A percentile compares a stretch with the other conserved stretches of the same genome.
These are phyloP conservation scores for Hapsidospora chrysogenum DNA, from an alignment of 495 filamentous ascomycete genomes.

Conservation along the genomic window DNA sequence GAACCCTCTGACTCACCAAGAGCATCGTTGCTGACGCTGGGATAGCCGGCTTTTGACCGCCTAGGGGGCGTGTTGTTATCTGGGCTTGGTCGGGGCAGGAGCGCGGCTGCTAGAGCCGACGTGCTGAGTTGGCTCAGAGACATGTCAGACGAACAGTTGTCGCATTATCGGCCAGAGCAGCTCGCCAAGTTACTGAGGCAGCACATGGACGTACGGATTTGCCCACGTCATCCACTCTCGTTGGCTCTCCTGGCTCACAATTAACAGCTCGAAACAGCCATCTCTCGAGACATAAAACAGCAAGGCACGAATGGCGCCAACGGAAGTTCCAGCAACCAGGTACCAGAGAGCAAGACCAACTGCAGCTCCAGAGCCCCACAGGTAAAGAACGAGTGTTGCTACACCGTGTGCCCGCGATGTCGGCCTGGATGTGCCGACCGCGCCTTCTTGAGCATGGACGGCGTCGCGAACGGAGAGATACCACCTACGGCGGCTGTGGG, in stretches of 20 bases:
- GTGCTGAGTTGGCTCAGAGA: conserved; percentile 26
- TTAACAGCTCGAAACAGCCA: conserved; percentile 10
- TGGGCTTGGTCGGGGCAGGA: no score
- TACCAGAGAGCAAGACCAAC: background rate
- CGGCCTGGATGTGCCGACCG: conserved; percentile 24
- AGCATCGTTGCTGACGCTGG: no score
- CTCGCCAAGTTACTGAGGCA: conserved; percentile 21
- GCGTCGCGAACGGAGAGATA: conserved; percentile 25
- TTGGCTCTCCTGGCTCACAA: background rate
- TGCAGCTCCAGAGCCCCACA: background rate
- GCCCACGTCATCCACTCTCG: background rate
- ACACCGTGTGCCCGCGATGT: conserved; percentile 34
- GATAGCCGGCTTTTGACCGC: no score
- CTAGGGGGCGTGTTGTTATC: no score
- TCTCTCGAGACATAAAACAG: no score
- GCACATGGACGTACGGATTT: conserved; percentile 18
- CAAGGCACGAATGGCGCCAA: background rate
- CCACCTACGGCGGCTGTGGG: conserved; percentile 21
- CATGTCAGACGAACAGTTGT: conserved; percentile 29
- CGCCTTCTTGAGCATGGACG: conserved; percentile 31
- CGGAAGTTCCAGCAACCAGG: background rate
- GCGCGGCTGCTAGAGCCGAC: conserved; percentile 18
- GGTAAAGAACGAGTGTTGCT: conserved; percentile 25
- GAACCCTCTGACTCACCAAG: no score
- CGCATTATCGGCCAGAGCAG: conserved; percentile 24